Evolutionary conservation across 306 rosid genomes (phyloP).

Genomic region (Malus domestica): DNA sequence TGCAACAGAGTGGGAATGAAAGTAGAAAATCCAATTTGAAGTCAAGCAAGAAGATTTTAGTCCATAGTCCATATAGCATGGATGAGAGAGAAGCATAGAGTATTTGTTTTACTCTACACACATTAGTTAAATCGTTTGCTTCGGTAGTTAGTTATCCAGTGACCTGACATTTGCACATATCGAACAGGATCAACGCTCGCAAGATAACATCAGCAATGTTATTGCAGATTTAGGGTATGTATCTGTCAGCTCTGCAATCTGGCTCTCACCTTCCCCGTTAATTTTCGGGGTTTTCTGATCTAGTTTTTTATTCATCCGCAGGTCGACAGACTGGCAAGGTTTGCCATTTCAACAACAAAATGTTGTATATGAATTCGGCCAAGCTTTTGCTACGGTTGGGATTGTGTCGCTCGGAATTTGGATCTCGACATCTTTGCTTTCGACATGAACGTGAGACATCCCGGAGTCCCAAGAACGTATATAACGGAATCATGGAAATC

Average conservation of each 20-base stretch:
- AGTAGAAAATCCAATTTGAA: too few relatives aligned
- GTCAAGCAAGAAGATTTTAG: too few relatives aligned
- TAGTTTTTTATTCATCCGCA: constrained; percentile 22
- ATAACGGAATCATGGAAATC: constrained; percentile 21
- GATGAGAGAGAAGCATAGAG: neutral
- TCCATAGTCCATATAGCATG: too few relatives aligned
- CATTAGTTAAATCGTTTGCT: neutral
- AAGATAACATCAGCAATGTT: constrained; percentile 86
- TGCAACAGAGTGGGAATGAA: too few relatives aligned
- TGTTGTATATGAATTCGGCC: constrained; percentile 44
- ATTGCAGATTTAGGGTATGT: constrained; percentile 90
- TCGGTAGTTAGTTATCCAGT: neutral
- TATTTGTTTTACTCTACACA: constrained; percentile 1
- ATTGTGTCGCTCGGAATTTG: constrained; percentile 72
- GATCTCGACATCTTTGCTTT: constrained; percentile 52
- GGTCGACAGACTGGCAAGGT: constrained; percentile 62
- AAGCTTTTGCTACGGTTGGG: constrained; percentile 71
- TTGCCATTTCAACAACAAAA: constrained; percentile 46
- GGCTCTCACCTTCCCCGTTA: neutral
- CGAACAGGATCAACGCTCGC: constrained; percentile 64
- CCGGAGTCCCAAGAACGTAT: constrained; percentile 28
- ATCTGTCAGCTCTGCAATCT: neutral
- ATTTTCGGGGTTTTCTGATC: neutral
- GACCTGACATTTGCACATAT: constrained; percentile 5
- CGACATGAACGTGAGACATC: constrained; percentile 33